Evolutionary conservation across 352 stramenopile genomes (phyloP).

Genomic region (Globisporangium heterothallicum): DNA sequence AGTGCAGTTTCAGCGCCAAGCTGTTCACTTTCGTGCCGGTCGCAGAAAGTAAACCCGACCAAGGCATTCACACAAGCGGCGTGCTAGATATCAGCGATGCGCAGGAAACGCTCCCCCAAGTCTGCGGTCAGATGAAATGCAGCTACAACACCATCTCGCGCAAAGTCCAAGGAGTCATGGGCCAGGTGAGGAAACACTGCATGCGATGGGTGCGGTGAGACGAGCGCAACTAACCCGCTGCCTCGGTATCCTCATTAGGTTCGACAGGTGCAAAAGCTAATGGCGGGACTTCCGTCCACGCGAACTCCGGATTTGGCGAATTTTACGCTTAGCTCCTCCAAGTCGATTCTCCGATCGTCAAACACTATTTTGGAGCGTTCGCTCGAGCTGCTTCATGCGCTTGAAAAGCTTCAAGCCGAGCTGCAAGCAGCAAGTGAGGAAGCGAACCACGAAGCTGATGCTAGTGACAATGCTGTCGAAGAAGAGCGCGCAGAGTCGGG

Average conservation of each 20-base stretch:
- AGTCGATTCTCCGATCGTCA: conserved; percentile 47
- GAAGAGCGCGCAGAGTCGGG: conserved; percentile 16
- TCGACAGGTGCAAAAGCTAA: conserved; percentile 19
- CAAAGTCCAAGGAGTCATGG: conserved; percentile 41
- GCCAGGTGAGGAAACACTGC: conserved; percentile 27
- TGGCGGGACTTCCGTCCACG: conserved; percentile 13
- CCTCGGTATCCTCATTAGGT: conserved; percentile 4
- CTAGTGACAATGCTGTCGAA: conserved; percentile 2
- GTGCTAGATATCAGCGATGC: conserved; percentile 63
- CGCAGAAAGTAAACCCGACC: conserved; percentile 26
- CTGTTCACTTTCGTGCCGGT: conserved; percentile 43
- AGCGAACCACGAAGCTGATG: conserved; percentile 8
- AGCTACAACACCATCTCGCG: conserved; percentile 44
- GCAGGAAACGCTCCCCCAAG: conserved; percentile 40
- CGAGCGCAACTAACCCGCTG: no score
- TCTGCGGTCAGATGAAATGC: conserved; percentile 75
- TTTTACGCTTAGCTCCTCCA: conserved; percentile 47
- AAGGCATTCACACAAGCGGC: conserved; percentile 59
- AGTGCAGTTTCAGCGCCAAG: conserved; percentile 50
- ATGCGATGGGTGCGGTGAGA: no score
- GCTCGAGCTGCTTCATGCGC: conserved; percentile 41
- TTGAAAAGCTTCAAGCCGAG: conserved; percentile 38
- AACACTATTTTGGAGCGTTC: conserved; percentile 53
- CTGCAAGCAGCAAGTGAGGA: conserved; percentile 9
- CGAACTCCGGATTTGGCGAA: conserved; percentile 34